Conservation (phyloP, 768 basidiomycete genomes). For the Termitomyces sp. region DNA sequence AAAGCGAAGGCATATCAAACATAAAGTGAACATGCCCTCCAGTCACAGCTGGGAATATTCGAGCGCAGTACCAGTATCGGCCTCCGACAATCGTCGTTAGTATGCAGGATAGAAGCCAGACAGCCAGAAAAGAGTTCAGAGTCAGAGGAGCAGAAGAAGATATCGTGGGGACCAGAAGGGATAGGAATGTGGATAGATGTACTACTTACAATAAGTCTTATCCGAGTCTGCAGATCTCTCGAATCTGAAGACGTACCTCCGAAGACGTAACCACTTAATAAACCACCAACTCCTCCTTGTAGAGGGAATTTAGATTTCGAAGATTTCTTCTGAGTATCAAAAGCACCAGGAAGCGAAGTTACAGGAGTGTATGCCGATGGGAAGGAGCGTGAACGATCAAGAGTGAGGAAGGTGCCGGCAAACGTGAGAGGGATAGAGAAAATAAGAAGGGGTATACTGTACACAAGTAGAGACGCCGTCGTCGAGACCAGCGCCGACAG, state of each 20-base stretch:
- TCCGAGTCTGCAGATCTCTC: background rate
- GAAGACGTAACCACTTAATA: conserved; percentile 54
- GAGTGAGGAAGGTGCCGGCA: conserved; percentile 68
- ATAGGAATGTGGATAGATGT: conserved; percentile 57
- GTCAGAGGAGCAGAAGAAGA: conserved; percentile 42
- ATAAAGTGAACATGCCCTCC: conserved; percentile 45
- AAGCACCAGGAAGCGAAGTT: conserved; percentile 27
- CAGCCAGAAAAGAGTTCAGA: conserved; percentile 49
- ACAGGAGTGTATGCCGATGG: conserved; percentile 37
- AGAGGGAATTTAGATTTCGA: conserved; percentile 36
- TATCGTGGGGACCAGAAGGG: conserved; percentile 52
- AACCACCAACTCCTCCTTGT: conserved; percentile 63
- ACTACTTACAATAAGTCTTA: conserved; percentile 29
- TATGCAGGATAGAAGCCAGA: conserved; percentile 55
- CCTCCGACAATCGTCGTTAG: conserved; percentile 47
- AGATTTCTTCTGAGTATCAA: conserved; percentile 28
- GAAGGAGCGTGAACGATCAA: conserved; percentile 67
- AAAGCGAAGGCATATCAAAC: no score
- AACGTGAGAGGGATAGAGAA: conserved; percentile 56
- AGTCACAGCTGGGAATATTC: conserved; percentile 43
- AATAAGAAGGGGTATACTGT: conserved; percentile 57
- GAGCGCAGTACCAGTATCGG: conserved; percentile 50
- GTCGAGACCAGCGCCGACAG: conserved; percentile 43
- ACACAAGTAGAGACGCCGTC: conserved; percentile 49
- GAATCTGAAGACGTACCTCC: conserved; percentile 41